Evolutionary conservation across 2,329 filamentous ascomycete species (phyloP), one percentile per base, ranked within the genome.

Genomic region (Pseudofabraea citricarpa): DNA sequence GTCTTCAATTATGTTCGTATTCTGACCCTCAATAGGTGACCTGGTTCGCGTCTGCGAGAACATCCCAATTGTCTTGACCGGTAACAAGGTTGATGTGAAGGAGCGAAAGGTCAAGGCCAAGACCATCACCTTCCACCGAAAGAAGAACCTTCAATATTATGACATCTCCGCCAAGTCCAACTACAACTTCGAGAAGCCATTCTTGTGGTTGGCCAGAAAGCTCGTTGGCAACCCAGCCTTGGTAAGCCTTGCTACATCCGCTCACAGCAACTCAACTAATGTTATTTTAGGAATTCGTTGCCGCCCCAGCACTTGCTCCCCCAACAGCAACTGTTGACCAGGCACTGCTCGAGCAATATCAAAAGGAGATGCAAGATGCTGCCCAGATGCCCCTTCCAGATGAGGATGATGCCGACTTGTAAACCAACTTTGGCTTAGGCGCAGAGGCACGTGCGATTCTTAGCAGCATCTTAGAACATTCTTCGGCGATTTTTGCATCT

Each of bases 141-240:
- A 98, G 88, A 98, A 98, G 85, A 98, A 97, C 75, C 85, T 98
- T 41, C 93, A 98, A 75, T 98, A 97, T 83, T 98, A 98, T 81
- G 93, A 97, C 62, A 97, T 97, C 69, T 96, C 90, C 32, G 93
- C 93, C 73, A 98, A 97, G 80, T 96, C 90, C 66, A 97, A 97
- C 81, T 97, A 98, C 78, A 97, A 97, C 84, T 97, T 97, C 72
- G 91, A 97, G 85, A 98, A 97, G 83, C 91, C 91, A 53, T 97
- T 98, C 88, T 85, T 97, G 62, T 97, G 93, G 93, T 85, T 98
- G 62, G 91, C 90, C 59, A 85, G 93, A 71, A 98, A 98, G 84
- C 84, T 98, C 47, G 90, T 95, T 60, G 93, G 91, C 71, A 97
- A 97, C 80, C 77, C 88, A 62, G 70, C 74, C 64, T 73, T 95